phyloP scores from a whole-genome alignment of 2,329 filamentous ascomycete genomes.

The Verticillium dahliae region DNA sequence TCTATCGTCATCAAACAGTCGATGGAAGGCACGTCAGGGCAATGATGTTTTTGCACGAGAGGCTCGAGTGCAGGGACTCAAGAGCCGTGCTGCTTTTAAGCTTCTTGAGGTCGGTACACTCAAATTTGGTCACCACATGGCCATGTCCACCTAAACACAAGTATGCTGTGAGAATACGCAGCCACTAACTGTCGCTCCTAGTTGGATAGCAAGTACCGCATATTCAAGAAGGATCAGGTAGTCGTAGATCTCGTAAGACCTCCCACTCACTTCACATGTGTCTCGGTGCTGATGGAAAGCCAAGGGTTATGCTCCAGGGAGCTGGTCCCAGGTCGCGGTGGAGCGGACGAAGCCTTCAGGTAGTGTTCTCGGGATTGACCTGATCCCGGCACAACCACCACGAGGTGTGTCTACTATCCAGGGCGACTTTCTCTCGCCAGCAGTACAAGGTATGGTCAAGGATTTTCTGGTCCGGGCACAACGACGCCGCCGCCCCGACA shows the following conservation, averaged over 20 bases:
- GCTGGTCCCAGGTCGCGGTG: slow-evolving; percentile 75
- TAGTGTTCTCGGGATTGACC: slow-evolving; percentile 82
- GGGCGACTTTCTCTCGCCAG: slow-evolving; percentile 77
- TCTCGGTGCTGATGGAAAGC: neutral
- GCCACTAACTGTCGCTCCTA: slow-evolving; percentile 21
- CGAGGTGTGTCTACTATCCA: slow-evolving; percentile 91
- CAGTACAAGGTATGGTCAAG: slow-evolving; percentile 70
- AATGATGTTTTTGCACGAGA: slow-evolving; percentile 66
- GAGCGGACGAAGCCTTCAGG: slow-evolving; percentile 71
- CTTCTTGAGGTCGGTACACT: slow-evolving; percentile 62
- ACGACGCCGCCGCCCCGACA: slow-evolving; percentile 31
- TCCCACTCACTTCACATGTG: neutral
- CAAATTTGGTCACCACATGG: no score
- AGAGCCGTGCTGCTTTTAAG: slow-evolving; percentile 91
- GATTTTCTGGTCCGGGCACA: slow-evolving; percentile 63
- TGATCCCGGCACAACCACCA: slow-evolving; percentile 88
- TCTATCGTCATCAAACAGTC: slow-evolving; percentile 55
- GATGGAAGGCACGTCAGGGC: slow-evolving; percentile 77
- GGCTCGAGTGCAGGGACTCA: slow-evolving; percentile 73
- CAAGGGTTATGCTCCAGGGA: slow-evolving; percentile 70
- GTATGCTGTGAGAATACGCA: no score
- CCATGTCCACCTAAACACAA: no score
- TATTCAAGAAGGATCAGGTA: slow-evolving; percentile 77
- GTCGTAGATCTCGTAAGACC: slow-evolving; percentile 75
- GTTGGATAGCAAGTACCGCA: slow-evolving; percentile 74